Evolutionary conservation across 1,284 basidiomycete genomes (phyloP), one percentile per base, ranked within the genome.

Genomic region (Trametes sp.): DNA sequence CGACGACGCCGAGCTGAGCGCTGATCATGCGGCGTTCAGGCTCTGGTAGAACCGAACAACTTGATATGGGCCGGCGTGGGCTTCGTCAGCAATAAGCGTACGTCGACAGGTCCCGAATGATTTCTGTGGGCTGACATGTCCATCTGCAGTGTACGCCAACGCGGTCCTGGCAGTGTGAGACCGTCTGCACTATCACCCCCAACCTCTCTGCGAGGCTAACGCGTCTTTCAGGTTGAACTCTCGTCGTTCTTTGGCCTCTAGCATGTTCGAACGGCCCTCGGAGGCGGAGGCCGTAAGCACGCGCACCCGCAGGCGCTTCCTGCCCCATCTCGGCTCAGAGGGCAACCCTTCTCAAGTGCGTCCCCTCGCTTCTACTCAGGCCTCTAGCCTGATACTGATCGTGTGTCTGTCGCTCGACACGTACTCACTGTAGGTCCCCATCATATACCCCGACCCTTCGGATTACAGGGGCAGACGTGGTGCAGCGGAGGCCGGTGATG

Each of bases 81-180:
- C 9, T 35, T 51, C 29, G 49, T 51, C 31, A 51, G 49, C 33
- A 35, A 51, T 29, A 51, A 51, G 49, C 10, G 49, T 51, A 51
- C 8, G 49, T 51, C 16, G n/a, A 14, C 21, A 3, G 41, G 21
- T 4, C 16, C 44, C 38, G 38, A 41, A 19, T 19, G 16, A 41
- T 41, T n/a, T n/a, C n/a, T n/a, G n/a, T n/a, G n/a, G n/a, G n/a
- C n/a, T n/a, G n/a, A n/a, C n/a, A n/a, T n/a, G n/a, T 11, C 11
- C 9, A 10, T 41, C 38, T 14, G n/a, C 19, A 41, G 38, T 41
- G 38, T 41, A 41, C 38, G 38, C 38, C 16, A 41, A 41, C 16
- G 38, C 38, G 13, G 38, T 41, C 1, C 38, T 41, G 2, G 38
- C 38, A 41, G 38, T 41, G 38, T 41, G 8, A 41, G 38, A 16